These are phyloP conservation scores for Phlebiopsis flavidoalba DNA, from an alignment of 768 basidiomycete genomes.

Conservation along the genomic window DNA sequence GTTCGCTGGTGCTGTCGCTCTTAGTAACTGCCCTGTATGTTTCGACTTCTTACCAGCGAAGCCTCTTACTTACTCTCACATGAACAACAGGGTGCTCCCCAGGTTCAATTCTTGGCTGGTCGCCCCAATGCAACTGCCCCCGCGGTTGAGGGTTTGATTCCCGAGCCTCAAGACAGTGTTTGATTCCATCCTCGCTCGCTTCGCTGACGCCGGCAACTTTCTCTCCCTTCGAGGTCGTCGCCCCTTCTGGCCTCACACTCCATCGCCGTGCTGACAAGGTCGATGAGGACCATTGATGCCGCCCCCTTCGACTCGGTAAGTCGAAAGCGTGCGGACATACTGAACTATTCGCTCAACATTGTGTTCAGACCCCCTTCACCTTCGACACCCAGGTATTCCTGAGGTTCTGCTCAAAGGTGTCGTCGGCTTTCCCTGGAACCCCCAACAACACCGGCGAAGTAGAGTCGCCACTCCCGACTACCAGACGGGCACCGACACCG, in stretches of 20 bases:
- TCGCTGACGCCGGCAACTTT: constrained; percentile 21
- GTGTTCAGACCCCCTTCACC: constrained; percentile 7
- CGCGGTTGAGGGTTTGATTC: constrained; percentile 9
- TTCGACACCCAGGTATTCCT: constrained; percentile 21
- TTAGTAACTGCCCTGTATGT: constrained; percentile 18
- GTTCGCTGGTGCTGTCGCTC: constrained; percentile 19
- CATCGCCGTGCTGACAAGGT: constrained; percentile 23
- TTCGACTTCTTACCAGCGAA: constrained; percentile 1
- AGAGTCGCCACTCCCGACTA: constrained; percentile 26
- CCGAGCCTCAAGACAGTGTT: constrained; percentile 17
- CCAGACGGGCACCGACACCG: constrained; percentile 14
- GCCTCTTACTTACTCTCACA: not conserved
- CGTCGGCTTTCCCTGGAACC: constrained; percentile 26
- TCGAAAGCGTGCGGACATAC: not conserved
- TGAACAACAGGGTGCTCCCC: constrained; percentile 8
- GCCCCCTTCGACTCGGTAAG: constrained; percentile 22
- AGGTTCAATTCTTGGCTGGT: constrained; percentile 11
- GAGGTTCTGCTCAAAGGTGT: constrained; percentile 22
- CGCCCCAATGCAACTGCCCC: constrained; percentile 3
- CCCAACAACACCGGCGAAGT: constrained; percentile 35
- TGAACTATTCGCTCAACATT: not conserved
- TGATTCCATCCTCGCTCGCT: constrained; percentile 18
- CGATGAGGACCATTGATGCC: constrained; percentile 19
- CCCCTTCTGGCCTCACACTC: constrained; percentile 22
- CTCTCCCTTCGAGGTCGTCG: constrained; percentile 19